phyloP scores from a whole-genome alignment of 257 asterid species.

The Nicotiana paniculata region DNA sequence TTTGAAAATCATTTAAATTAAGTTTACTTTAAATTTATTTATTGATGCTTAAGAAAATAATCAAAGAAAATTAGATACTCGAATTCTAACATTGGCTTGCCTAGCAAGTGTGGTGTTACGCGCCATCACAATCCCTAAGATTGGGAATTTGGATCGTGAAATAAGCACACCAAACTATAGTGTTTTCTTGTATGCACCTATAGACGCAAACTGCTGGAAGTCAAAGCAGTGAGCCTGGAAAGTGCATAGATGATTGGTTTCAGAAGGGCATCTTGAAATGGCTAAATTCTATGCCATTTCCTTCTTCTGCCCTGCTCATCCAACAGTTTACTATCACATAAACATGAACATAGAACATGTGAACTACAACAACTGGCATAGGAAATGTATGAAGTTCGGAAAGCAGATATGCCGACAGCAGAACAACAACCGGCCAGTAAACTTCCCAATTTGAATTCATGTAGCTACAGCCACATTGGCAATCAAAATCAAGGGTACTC shows the following conservation, averaged over 20 bases:
- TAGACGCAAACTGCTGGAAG: constrained; percentile 15
- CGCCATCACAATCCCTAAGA: too few species aligned
- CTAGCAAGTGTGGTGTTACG: too few species aligned
- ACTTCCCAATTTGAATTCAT: constrained; percentile 22
- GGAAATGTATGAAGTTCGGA: constrained; percentile 11
- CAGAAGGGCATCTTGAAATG: constrained; percentile 15
- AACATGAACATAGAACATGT: not conserved
- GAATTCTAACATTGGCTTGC: too few species aligned
- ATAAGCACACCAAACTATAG: too few species aligned
- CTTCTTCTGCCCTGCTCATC: constrained; percentile 9
- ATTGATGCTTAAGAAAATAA: too few species aligned
- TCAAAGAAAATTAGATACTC: too few species aligned
- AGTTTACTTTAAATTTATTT: too few species aligned
- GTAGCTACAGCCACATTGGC: constrained; percentile 51
- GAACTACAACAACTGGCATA: constrained; percentile 10
- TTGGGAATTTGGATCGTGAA: too few species aligned
- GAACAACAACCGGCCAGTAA: constrained; percentile 62
- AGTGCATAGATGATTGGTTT: constrained; percentile 11
- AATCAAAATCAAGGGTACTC: constrained; percentile 34
- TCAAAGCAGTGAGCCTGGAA: constrained; percentile 21
- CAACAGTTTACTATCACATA: not conserved
- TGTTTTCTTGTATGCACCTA: constrained; percentile 7
- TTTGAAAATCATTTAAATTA: too few species aligned
- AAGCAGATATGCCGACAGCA: constrained; percentile 36
- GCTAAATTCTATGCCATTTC: constrained; percentile 4